Conservation (phyloP, 768 basidiomycete species). For the Coprinellus aureogranulatus region DNA sequence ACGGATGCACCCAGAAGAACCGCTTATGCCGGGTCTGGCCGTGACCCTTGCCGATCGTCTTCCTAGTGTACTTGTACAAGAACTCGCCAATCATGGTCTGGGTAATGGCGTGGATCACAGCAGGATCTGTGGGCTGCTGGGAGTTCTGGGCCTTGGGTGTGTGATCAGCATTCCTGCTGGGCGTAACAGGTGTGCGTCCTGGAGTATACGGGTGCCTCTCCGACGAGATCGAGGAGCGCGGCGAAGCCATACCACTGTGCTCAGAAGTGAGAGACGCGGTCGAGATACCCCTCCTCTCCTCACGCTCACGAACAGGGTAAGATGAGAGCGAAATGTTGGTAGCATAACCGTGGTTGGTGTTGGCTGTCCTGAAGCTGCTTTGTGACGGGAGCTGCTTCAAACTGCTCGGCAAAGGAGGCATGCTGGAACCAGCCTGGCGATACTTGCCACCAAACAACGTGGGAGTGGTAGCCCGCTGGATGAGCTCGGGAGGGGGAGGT, state of each 20-base stretch:
- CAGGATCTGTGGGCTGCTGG: conserved; percentile 74
- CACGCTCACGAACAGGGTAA: conserved; percentile 45
- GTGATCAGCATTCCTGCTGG: conserved; percentile 45
- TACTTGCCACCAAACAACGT: conserved; percentile 59
- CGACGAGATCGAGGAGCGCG: conserved; percentile 80
- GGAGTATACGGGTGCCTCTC: conserved; percentile 54
- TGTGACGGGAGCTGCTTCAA: conserved; percentile 75
- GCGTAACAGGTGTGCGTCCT: conserved; percentile 36
- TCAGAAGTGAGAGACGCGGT: conserved; percentile 71
- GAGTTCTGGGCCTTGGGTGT: conserved; percentile 34
- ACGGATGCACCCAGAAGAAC: conserved; percentile 99
- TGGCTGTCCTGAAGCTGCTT: conserved; percentile 77
- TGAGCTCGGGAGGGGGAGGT: conserved; percentile 88
- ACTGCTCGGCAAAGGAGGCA: conserved; percentile 66
- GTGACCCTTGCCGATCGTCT: conserved; percentile 84
- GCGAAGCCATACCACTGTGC: conserved; percentile 58
- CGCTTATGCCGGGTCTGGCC: conserved; percentile 87
- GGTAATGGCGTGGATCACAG: conserved; percentile 92
- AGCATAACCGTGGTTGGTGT: conserved; percentile 47
- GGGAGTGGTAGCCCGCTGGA: conserved; percentile 88
- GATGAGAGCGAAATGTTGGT: conserved; percentile 45
- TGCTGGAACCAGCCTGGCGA: conserved; percentile 69
- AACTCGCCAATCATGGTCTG: conserved; percentile 99
- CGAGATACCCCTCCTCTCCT: conserved; percentile 58
- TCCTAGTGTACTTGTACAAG: conserved; percentile 94